Conservation (phyloP, 2,329 filamentous ascomycete species). For the Aphanoascus verrucosus region DNA sequence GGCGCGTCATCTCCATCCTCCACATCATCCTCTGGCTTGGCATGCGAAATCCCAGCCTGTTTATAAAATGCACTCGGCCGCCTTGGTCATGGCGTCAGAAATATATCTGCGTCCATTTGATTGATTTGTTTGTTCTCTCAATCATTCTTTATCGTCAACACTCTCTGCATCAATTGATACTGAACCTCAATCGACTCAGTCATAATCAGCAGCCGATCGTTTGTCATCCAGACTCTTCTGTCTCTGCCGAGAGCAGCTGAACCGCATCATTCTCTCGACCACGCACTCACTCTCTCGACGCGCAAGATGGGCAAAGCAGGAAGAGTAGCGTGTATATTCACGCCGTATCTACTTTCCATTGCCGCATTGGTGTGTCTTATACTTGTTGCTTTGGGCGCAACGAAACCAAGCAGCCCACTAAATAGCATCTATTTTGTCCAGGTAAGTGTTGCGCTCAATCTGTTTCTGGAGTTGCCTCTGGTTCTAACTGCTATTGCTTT, state of each 20-base stretch:
- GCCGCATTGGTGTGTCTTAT: conserved; percentile 60
- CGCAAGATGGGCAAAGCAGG: conserved; percentile 57
- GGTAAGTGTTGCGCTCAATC: conserved; percentile 22
- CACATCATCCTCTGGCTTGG: conserved; percentile 3
- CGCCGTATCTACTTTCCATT: conserved; percentile 73
- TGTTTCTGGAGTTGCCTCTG: neutral
- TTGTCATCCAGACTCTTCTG: too few relatives aligned
- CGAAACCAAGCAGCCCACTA: conserved; percentile 38
- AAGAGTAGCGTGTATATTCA: conserved; percentile 73
- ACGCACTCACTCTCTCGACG: neutral
- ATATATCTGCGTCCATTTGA: neutral
- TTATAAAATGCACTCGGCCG: neutral
- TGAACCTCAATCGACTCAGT: too few relatives aligned
- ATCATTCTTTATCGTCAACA: neutral
- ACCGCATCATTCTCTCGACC: neutral
- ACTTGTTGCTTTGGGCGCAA: conserved; percentile 48
- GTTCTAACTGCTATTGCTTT: neutral
- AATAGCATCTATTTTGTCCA: conserved; percentile 48
- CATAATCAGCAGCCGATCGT: too few relatives aligned
- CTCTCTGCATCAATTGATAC: too few relatives aligned
- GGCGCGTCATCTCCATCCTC: conserved; percentile 6
- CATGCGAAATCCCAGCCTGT: neutral
- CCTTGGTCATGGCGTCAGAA: neutral
- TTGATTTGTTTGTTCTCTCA: neutral
- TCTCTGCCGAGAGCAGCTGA: too few relatives aligned